Evolutionary conservation across 805 yeast genomes (phyloP).

Genomic region (Lipomyces chichibuensis): DNA sequence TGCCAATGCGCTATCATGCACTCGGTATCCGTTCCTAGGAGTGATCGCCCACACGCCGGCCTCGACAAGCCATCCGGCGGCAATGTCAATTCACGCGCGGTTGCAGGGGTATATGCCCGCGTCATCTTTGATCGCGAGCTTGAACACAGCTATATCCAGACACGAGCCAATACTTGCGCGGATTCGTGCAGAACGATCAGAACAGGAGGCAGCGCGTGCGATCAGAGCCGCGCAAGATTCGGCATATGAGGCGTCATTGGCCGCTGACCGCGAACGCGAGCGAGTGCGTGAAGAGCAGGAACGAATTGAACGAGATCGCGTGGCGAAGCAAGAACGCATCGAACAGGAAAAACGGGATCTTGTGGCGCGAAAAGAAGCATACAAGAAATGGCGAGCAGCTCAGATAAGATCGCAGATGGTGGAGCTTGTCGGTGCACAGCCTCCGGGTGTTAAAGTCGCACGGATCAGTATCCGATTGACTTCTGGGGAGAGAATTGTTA

Average conservation of each 20-base stretch:
- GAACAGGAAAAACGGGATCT: constrained; percentile 35
- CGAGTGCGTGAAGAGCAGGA: constrained; percentile 40
- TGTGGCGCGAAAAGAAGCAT: constrained; percentile 46
- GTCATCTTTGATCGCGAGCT: constrained; percentile 50
- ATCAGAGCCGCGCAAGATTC: constrained; percentile 73
- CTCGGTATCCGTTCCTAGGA: constrained; percentile 81
- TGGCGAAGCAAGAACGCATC: constrained; percentile 25
- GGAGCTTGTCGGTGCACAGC: constrained; percentile 39
- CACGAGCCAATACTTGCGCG: constrained; percentile 64
- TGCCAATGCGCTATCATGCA: constrained; percentile 70
- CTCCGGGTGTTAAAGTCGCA: constrained; percentile 45
- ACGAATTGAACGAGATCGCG: constrained; percentile 34
- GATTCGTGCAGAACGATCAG: constrained; percentile 65
- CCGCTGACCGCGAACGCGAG: constrained; percentile 63
- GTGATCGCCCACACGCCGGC: constrained; percentile 51
- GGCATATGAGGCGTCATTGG: constrained; percentile 72
- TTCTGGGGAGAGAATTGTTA: constrained; percentile 61
- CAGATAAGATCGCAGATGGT: constrained; percentile 38
- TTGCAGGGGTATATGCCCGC: constrained; percentile 60
- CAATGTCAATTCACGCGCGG: constrained; percentile 60
- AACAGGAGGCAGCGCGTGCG: constrained; percentile 57
- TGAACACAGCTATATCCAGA: constrained; percentile 54
- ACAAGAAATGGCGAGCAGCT: constrained; percentile 50
- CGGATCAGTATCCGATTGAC: constrained; percentile 71
- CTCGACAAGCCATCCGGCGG: constrained; percentile 29